Conservation (phyloP, 345 rosid species). For the Eucalyptus cladocalyx region DNA sequence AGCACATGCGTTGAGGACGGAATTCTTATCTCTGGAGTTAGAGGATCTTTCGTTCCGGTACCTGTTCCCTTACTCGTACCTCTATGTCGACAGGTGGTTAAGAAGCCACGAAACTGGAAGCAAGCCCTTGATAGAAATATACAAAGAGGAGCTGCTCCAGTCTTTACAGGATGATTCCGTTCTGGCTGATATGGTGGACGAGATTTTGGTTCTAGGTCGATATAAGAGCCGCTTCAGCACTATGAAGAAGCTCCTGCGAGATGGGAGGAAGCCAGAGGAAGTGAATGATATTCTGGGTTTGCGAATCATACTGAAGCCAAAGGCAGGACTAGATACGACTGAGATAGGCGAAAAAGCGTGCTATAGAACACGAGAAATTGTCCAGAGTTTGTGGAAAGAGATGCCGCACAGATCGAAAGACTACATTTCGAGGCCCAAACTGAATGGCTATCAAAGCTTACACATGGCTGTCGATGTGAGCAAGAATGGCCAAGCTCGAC, state of each 20-base stretch:
- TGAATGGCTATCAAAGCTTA: constrained; percentile 77
- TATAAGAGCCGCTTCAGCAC: constrained; percentile 84
- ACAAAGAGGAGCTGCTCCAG: constrained; percentile 50
- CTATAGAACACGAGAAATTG: constrained; percentile 52
- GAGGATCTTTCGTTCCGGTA: constrained; percentile 78
- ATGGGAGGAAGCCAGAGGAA: constrained; percentile 78
- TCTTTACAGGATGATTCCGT: constrained; percentile 40
- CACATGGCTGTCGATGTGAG: constrained; percentile 95
- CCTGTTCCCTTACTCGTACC: constrained; percentile 77
- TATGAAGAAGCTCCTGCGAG: constrained; percentile 91
- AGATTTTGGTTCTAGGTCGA: constrained; percentile 58
- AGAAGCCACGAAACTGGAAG: constrained; percentile 52
- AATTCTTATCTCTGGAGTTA: constrained; percentile 58
- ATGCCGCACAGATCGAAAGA: constrained; percentile 77
- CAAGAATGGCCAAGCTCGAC: constrained; percentile 41
- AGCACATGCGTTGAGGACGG: constrained; percentile 76
- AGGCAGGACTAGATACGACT: constrained; percentile 6
- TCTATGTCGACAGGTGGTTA: constrained; percentile 77
- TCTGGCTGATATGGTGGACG: constrained; percentile 44
- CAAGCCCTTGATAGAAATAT: constrained; percentile 49
- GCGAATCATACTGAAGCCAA: constrained; percentile 61
- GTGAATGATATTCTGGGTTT: constrained; percentile 82
- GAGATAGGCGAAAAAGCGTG: constrained; percentile 55
- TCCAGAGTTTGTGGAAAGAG: constrained; percentile 69
- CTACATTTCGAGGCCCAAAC: constrained; percentile 71